Conservation (phyloP, 768 basidiomycete species). For the Lentinula lateritia region DNA sequence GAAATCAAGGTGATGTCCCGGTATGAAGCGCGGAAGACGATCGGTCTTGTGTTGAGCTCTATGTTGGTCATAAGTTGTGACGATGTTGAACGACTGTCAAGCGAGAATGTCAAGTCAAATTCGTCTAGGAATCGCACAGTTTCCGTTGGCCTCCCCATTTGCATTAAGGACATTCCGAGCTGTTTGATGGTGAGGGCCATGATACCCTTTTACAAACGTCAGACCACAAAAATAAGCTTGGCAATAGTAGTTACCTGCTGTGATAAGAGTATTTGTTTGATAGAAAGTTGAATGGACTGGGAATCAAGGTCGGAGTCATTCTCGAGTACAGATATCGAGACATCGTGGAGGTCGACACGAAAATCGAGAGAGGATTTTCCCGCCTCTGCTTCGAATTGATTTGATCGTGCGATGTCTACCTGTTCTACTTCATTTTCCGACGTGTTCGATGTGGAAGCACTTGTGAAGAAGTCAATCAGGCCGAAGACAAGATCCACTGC, state of each 20-base stretch:
- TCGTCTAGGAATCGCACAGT: slow-evolving; percentile 92
- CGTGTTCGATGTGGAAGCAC: slow-evolving; percentile 32
- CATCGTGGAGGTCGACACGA: slow-evolving; percentile 85
- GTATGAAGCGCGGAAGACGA: slow-evolving; percentile 93
- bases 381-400: slow-evolving; percentile 12
- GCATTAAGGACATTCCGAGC: slow-evolving; percentile 90
- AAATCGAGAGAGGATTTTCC: slow-evolving; percentile 40
- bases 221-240: not conserved
- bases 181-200: slow-evolving; percentile 73
- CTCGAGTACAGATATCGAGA: slow-evolving; percentile 85
- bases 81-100: slow-evolving; percentile 77
- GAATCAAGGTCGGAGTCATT: slow-evolving; percentile 73
- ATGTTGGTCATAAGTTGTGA: slow-evolving; percentile 74
- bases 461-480: slow-evolving; percentile 79
- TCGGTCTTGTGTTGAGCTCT: slow-evolving; percentile 73
- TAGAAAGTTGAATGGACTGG: slow-evolving; percentile 81
- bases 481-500: slow-evolving; percentile 89
- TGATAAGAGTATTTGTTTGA: slow-evolving; percentile 81
- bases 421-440: slow-evolving; percentile 7
- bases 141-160: slow-evolving; percentile 81
- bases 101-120: slow-evolving; percentile 78
- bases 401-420: slow-evolving; percentile 3
- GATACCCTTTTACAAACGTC: slow-evolving; percentile 48
- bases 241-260: slow-evolving; percentile 60
- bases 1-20: slow-evolving; percentile 89